Evolutionary conservation across 2,329 filamentous ascomycete genomes (phyloP).

Genomic region (Stachybotrys elegans): DNA sequence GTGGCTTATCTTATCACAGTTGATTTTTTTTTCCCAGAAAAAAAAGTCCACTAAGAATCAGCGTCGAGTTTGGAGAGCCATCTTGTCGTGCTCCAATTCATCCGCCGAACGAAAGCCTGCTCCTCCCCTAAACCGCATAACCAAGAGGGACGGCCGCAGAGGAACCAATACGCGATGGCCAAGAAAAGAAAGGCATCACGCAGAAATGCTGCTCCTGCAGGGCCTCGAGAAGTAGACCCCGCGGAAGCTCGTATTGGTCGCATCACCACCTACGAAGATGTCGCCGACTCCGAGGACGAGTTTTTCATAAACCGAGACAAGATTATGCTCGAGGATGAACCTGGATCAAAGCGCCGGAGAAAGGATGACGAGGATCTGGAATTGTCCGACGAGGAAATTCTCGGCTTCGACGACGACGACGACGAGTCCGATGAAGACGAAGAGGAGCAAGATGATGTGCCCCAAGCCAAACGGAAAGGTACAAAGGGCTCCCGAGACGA

Average conservation of each 20-base stretch:
- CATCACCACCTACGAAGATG: slow-evolving; percentile 67
- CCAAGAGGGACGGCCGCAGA: too few species aligned
- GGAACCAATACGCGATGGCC: too few species aligned
- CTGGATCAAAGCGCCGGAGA: slow-evolving; percentile 70
- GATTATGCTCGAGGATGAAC: slow-evolving; percentile 78
- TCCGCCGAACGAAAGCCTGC: too few species aligned
- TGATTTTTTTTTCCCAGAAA: too few species aligned
- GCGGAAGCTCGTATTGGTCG: slow-evolving; percentile 57
- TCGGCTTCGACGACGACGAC: slow-evolving; percentile 42
- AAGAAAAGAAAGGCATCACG: slow-evolving; percentile 68
- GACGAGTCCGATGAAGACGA: slow-evolving; percentile 35
- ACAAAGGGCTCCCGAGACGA: slow-evolving; percentile 39
- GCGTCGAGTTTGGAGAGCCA: too few species aligned
- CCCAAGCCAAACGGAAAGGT: slow-evolving; percentile 12
- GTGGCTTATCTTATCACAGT: too few species aligned
- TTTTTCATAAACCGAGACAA: slow-evolving; percentile 85
- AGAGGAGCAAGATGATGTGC: slow-evolving; percentile 39
- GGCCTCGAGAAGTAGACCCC: slow-evolving; percentile 50
- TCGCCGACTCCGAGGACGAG: slow-evolving; percentile 91
- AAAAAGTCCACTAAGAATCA: too few species aligned
- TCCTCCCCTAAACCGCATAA: too few species aligned
- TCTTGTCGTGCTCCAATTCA: too few species aligned
- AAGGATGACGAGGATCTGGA: slow-evolving; percentile 64
- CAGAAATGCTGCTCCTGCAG: slow-evolving; percentile 36
- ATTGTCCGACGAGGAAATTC: slow-evolving; percentile 57